Evolutionary conservation across 257 asterid species (phyloP).

Genomic region (Haberlea rhodopensis): DNA sequence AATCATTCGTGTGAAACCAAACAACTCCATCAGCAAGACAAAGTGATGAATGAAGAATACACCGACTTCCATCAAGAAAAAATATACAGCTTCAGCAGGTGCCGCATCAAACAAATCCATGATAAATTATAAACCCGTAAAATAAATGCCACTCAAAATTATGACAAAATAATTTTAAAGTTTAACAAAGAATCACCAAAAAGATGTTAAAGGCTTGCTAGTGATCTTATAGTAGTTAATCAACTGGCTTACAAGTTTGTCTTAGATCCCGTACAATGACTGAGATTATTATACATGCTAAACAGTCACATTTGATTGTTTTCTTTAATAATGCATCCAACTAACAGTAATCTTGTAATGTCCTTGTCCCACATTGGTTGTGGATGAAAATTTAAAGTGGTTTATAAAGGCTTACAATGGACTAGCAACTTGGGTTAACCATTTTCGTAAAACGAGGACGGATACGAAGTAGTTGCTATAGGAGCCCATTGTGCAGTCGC

Average conservation of each 20-base stretch:
- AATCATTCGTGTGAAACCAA: neutral
- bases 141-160: neutral
- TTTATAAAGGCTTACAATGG: too few species aligned
- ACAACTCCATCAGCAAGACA: neutral
- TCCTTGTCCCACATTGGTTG: too few species aligned
- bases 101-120: neutral
- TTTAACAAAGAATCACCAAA: conserved; percentile 1
- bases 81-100: neutral
- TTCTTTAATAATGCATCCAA: too few species aligned
- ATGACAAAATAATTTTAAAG: too few species aligned
- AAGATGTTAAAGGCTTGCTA: too few species aligned
- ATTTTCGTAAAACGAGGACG: too few species aligned
- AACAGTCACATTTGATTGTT: too few species aligned
- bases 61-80: neutral
- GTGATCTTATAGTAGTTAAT: conserved; percentile 3
- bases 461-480: too few species aligned
- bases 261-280: neutral
- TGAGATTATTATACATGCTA: neutral
- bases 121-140: neutral
- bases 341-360: too few species aligned
- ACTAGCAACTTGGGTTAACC: too few species aligned
- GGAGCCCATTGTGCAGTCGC: too few species aligned
- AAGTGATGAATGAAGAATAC: neutral
- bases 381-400: too few species aligned
- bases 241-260: neutral